Conservation (phyloP, 257 asterid genomes). For the Solanum pinnatisectum region DNA sequence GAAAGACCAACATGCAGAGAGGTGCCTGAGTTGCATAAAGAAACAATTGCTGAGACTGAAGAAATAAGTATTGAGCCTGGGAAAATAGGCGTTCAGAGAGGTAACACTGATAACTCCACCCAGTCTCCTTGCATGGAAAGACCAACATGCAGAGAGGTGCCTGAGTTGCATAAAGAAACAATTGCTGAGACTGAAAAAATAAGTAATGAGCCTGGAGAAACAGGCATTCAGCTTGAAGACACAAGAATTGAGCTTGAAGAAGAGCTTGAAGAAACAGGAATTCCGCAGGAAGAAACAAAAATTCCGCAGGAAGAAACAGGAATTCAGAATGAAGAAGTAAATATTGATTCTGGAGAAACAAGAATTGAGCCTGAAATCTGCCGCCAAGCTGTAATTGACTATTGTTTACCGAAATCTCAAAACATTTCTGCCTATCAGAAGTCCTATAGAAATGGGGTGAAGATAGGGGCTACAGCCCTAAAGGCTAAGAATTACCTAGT, state of each 20-base stretch:
- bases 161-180: too few relatives aligned
- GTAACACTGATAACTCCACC: too few relatives aligned
- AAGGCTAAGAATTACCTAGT: conserved; percentile 56
- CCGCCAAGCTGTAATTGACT: conserved; percentile 54
- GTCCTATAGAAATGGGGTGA: neutral
- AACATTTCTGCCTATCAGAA: neutral
- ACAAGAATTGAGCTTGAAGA: neutral
- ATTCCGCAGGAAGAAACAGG: neutral
- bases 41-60: neutral
- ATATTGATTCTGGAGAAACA: conserved; percentile 17
- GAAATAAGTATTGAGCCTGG: neutral
- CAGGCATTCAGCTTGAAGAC: neutral
- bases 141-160: too few relatives aligned
- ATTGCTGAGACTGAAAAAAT: too few relatives aligned
- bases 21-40: neutral
- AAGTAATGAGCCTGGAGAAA: too few relatives aligned
- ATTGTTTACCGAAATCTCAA: conserved; percentile 1
- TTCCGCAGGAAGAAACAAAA: neutral
- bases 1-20: too few relatives aligned
- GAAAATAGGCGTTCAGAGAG: too few relatives aligned
- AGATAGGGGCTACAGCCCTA: neutral
- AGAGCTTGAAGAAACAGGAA: neutral
- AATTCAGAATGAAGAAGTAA: conserved; percentile 4
- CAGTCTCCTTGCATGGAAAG: too few relatives aligned
- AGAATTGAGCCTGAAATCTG: conserved; percentile 29